These are phyloP conservation scores for Leccinum rimulosum DNA, from an alignment of 768 basidiomycete genomes.

Conservation along the genomic window DNA sequence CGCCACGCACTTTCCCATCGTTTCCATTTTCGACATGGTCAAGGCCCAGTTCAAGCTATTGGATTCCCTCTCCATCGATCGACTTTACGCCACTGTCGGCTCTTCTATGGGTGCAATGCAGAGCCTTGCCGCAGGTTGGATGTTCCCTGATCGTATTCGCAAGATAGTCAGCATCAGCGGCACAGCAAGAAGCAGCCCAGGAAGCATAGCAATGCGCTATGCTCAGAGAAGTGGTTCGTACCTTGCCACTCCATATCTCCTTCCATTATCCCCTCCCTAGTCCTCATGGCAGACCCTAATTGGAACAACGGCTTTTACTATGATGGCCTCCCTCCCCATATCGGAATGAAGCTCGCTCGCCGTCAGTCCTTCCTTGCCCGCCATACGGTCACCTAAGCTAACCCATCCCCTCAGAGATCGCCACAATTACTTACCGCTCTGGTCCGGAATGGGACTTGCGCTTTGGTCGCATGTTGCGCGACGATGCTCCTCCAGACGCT, in stretches of 20 bases:
- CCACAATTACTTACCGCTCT: slow-evolving; percentile 97
- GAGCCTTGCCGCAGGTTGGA: slow-evolving; percentile 92
- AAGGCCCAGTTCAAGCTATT: slow-evolving; percentile 86
- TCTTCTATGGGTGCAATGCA: slow-evolving; percentile 99
- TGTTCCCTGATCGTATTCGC: slow-evolving; percentile 83
- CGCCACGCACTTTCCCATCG: slow-evolving; percentile 86
- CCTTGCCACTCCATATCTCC: background rate
- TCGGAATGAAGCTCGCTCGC: slow-evolving; percentile 97
- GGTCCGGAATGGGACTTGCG: slow-evolving; percentile 99
- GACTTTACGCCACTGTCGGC: slow-evolving; percentile 91
- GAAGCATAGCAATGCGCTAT: slow-evolving; percentile 92
- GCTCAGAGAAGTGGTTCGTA: slow-evolving; percentile 88
- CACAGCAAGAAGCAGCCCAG: slow-evolving; percentile 87
- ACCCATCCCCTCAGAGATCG: slow-evolving; percentile 67
- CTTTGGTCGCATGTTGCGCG: slow-evolving; percentile 79
- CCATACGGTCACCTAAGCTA: background rate
- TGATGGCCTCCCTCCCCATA: slow-evolving; percentile 90
- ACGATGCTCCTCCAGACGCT: slow-evolving; percentile 9
- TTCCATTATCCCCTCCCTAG: slow-evolving; percentile 39
- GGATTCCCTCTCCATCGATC: slow-evolving; percentile 79
- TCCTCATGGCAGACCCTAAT: slow-evolving; percentile 98
- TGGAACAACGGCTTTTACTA: slow-evolving; percentile 99
- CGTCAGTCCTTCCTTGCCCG: slow-evolving; percentile 53
- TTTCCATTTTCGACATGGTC: slow-evolving; percentile 97
- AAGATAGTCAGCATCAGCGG: slow-evolving; percentile 95